Evolutionary conservation across 805 yeast species (phyloP).

Genomic region (Lipomyces orientalis): DNA sequence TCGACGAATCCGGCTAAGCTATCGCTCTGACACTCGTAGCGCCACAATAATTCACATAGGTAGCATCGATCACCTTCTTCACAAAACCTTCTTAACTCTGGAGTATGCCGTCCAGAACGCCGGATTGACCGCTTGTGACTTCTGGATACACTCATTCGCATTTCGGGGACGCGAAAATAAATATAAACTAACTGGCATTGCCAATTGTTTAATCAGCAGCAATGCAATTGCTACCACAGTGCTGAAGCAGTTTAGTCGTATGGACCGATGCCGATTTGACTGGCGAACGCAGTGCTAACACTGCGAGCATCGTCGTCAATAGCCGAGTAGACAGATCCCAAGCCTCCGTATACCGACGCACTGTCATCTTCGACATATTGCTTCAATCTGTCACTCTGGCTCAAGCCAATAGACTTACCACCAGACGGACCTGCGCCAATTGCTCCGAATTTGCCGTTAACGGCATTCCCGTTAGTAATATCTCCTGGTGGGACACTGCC

Average conservation of each 20-base stretch:
- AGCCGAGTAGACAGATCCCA: conserved; percentile 28
- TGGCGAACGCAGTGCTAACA: conserved; percentile 40
- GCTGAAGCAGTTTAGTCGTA: conserved; percentile 14
- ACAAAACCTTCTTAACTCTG: neutral
- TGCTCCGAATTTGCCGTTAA: conserved; percentile 19
- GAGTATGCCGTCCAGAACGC: neutral
- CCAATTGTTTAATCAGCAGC: neutral
- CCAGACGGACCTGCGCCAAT: conserved; percentile 19
- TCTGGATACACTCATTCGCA: neutral
- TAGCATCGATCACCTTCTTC: neutral
- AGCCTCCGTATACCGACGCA: conserved; percentile 25
- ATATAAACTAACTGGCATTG: neutral
- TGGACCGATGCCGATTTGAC: conserved; percentile 36
- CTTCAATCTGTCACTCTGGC: conserved; percentile 38
- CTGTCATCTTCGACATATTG: conserved; percentile 36
- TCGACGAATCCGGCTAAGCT: neutral
- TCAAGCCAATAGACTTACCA: conserved; percentile 23
- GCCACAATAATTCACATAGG: neutral
- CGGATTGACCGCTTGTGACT: neutral
- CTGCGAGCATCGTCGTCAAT: conserved; percentile 39
- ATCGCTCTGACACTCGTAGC: neutral
- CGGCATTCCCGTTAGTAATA: neutral
- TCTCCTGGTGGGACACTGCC: neutral
- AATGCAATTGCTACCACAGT: neutral
- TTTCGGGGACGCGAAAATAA: neutral